A percentile compares a stretch with the other conserved stretches of the same genome.
Conservation (phyloP, 441 rosid genomes). For the Gossypium davidsonii region DNA sequence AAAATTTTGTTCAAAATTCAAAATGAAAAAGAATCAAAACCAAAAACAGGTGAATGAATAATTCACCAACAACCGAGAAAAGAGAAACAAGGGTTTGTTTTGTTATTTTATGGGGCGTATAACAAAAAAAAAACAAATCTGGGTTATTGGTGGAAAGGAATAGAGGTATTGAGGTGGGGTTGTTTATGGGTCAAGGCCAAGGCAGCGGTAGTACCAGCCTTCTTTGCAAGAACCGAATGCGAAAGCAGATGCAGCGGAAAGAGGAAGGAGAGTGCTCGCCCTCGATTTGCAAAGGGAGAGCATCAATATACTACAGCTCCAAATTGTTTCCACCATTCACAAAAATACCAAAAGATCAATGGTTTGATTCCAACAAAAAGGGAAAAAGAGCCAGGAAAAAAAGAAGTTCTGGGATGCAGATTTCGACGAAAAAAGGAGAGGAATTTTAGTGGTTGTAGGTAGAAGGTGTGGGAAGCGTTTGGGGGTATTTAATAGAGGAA, state of each 20-base stretch:
- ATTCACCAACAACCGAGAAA: constrained; percentile 12
- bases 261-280: constrained; percentile 59
- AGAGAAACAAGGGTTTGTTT: background rate
- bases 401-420: background rate
- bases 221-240: constrained; percentile 94
- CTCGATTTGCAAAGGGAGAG: constrained; percentile 74
- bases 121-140: background rate
- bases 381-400: background rate
- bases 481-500: background rate
- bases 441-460: background rate
- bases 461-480: background rate
- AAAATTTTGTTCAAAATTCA: background rate
- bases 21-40: background rate
- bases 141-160: background rate
- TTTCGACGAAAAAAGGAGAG: background rate
- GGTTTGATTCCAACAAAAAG: background rate
- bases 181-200: constrained; percentile 78
- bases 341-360: constrained; percentile 19
- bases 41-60: background rate
- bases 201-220: constrained; percentile 99
- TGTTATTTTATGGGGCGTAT: background rate
- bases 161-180: background rate
- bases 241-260: constrained; percentile 43
- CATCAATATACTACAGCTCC: constrained; percentile 43
- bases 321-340: constrained; percentile 94